Evolutionary conservation across 106 monocot genomes (phyloP).

Genomic region (Vanilla planifolia): DNA sequence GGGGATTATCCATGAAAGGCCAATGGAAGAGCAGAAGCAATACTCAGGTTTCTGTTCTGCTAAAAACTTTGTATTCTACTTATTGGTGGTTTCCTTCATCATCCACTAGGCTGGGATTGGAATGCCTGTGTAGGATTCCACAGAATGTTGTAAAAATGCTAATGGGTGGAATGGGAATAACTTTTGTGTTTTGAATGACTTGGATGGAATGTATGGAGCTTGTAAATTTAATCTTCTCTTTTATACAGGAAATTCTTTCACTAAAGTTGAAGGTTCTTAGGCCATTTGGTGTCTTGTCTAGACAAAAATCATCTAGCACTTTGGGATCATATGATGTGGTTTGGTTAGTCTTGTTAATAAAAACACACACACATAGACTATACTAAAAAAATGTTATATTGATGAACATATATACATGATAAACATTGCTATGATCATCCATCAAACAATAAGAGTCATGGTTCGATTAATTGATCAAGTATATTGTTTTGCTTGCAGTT

Average conservation of each 20-base stretch:
- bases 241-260: slow-evolving; percentile 1
- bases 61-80: not conserved
- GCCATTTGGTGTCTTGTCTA: slow-evolving; percentile 1
- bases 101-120: slow-evolving; percentile 3
- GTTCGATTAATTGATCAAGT: too few species aligned
- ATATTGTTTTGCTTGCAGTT: too few species aligned
- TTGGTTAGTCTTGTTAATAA: too few species aligned
- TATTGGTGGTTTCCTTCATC: not conserved
- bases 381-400: too few species aligned
- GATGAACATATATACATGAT: too few species aligned
- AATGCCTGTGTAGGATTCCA: not conserved
- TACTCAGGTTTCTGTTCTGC: not conserved
- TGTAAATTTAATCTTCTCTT: too few species aligned
- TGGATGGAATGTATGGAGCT: too few species aligned
- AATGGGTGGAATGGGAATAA: not conserved
- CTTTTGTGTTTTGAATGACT: not conserved
- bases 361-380: too few species aligned
- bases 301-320: slow-evolving; percentile 9
- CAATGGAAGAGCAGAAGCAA: slow-evolving; percentile 4
- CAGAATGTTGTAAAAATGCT: not conserved
- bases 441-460: too few species aligned
- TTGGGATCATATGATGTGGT: too few species aligned
- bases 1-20: not conserved
- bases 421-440: too few species aligned
- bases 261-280: not conserved